A percentile compares a stretch with the other conserved stretches of the same genome.
Conservation (phyloP, 305 asterid genomes). For the Solanum hybrid region DNA sequence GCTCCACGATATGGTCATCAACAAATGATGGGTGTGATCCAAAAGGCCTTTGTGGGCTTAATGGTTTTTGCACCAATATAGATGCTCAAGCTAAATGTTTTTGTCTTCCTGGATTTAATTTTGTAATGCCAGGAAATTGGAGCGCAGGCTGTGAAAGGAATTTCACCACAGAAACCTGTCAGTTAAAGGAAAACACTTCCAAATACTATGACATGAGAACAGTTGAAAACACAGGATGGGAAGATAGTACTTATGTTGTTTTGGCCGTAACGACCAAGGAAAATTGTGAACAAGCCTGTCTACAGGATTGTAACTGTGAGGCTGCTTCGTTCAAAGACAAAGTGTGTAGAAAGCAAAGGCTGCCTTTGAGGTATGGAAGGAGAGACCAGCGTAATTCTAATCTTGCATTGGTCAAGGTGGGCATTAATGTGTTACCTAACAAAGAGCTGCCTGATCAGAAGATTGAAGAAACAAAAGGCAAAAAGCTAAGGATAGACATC, state of each 20-base stretch:
- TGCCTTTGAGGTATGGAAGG: conserved; percentile 36
- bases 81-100: conserved; percentile 6
- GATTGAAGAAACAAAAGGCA: background rate
- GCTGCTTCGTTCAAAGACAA: conserved; percentile 14
- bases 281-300: conserved; percentile 26
- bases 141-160: conserved; percentile 22
- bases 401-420: conserved; percentile 18
- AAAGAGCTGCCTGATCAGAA: background rate
- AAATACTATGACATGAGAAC: conserved; percentile 1
- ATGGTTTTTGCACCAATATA: conserved; percentile 19
- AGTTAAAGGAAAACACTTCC: background rate
- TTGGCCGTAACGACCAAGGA: background rate
- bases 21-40: conserved; percentile 18
- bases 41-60: conserved; percentile 35
- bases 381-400: background rate
- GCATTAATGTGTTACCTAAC: background rate
- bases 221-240: conserved; percentile 15
- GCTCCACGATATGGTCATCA: conserved; percentile 16
- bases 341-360: conserved; percentile 27
- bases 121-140: conserved; percentile 10
- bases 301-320: conserved; percentile 40
- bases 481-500: conserved; percentile 7
- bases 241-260: conserved; percentile 8
- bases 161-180: conserved; percentile 3
- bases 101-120: conserved; percentile 29